Conservation (phyloP, 73 alveolate genomes). For the Paramecium caudatum region DNA sequence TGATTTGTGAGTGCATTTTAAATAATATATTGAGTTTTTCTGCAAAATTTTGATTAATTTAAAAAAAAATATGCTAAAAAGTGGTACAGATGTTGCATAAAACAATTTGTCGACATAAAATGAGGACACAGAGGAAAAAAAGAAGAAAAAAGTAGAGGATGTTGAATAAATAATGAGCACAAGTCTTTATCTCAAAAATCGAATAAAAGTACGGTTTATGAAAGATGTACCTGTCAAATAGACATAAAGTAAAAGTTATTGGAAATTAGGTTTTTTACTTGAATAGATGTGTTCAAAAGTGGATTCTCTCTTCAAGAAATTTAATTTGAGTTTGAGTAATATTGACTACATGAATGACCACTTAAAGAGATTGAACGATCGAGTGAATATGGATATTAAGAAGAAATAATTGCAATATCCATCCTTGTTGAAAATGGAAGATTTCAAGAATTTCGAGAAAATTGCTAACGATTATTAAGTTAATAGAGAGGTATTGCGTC, state of each 20-base stretch:
- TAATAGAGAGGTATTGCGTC: neutral
- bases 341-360: conserved; percentile 35
- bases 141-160: too few relatives aligned
- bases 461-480: neutral
- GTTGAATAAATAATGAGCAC: too few relatives aligned
- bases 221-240: conserved; percentile 3
- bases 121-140: too few relatives aligned
- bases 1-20: conserved; percentile 34
- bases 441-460: neutral
- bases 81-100: too few relatives aligned
- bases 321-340: neutral
- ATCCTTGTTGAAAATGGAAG: conserved; percentile 10
- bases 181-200: too few relatives aligned
- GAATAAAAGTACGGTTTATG: too few relatives aligned
- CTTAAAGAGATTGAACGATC: conserved; percentile 29
- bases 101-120: too few relatives aligned
- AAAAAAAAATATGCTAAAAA: too few relatives aligned
- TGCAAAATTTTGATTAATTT: too few relatives aligned
- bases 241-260: neutral
- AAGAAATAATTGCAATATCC: neutral
- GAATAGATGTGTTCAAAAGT: conserved; percentile 23
- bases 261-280: neutral
- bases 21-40: too few relatives aligned
- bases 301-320: conserved; percentile 7
- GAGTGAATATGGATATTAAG: neutral